Evolutionary conservation across 2,329 filamentous ascomycete genomes (phyloP).

Genomic region (Fusarium sublunatum): DNA sequence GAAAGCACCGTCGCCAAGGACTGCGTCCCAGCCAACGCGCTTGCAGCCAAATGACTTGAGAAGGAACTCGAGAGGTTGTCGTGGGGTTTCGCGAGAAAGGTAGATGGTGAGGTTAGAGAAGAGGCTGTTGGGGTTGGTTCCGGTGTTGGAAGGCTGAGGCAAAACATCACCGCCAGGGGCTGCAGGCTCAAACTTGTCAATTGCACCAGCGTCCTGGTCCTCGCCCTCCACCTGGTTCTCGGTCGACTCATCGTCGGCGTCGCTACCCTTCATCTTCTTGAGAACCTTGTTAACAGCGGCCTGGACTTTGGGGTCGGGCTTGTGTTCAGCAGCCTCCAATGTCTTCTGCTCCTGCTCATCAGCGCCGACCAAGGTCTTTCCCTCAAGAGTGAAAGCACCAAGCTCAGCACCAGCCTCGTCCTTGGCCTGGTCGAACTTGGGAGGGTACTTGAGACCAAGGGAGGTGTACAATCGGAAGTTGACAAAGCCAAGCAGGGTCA

Average conservation of each 20-base stretch:
- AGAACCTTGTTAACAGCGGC: constrained; percentile 76
- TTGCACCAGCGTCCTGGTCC: constrained; percentile 68
- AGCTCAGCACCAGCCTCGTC: constrained; percentile 92
- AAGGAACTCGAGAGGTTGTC: constrained; percentile 91
- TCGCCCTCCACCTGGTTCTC: constrained; percentile 58
- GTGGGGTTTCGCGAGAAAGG: constrained; percentile 91
- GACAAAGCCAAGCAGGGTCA: constrained; percentile 92
- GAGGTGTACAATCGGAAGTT: constrained; percentile 96
- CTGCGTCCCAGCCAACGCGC: constrained; percentile 92
- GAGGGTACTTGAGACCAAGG: constrained; percentile 92
- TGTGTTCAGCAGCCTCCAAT: constrained; percentile 59
- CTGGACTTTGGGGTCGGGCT: constrained; percentile 71
- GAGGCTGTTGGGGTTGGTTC: constrained; percentile 76
- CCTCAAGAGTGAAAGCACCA: constrained; percentile 90
- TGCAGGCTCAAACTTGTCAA: constrained; percentile 91
- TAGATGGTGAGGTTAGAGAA: constrained; percentile 93
- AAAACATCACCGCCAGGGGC: constrained; percentile 88
- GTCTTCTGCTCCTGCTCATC: constrained; percentile 62
- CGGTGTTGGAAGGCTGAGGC: constrained; percentile 77
- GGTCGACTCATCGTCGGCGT: constrained; percentile 57
- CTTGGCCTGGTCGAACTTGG: constrained; percentile 87
- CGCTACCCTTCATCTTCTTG: constrained; percentile 71
- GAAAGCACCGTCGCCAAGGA: constrained; percentile 91
- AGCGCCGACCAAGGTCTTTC: constrained; percentile 68
- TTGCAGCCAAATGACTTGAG: constrained; percentile 95